These are phyloP conservation scores for Pelargonium australe DNA, from an alignment of 441 rosid genomes.

Conservation along the genomic window DNA sequence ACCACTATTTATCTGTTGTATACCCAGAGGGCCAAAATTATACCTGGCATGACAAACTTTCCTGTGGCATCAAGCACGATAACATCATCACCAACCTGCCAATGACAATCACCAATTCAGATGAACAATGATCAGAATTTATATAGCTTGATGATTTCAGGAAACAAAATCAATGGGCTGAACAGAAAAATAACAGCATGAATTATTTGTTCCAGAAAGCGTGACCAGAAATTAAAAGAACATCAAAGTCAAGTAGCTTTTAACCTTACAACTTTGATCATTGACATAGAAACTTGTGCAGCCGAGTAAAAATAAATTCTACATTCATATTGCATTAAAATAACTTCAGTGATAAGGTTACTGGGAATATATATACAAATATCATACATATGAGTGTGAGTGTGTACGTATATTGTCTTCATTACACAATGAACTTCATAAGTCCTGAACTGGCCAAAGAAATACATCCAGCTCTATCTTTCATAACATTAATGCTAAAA, in stretches of 20 bases:
- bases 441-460: not conserved
- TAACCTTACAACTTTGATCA: not conserved
- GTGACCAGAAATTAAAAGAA: not conserved
- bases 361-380: no score
- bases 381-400: no score
- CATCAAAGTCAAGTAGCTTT: not conserved
- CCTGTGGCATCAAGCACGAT: slow-evolving; percentile 81
- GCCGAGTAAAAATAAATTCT: not conserved
- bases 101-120: slow-evolving; percentile 14
- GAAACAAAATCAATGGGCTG: not conserved
- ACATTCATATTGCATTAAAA: no score
- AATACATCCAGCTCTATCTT: not conserved
- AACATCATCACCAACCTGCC: slow-evolving; percentile 80
- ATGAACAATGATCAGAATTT: not conserved
- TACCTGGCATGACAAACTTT: slow-evolving; percentile 94
- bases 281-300: not conserved
- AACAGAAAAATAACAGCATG: not conserved
- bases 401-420: no score
- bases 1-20: not conserved
- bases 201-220: not conserved
- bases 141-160: not conserved
- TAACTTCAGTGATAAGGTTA: not conserved
- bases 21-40: slow-evolving; percentile 10
- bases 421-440: not conserved
- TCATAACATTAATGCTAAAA: not conserved